Evolutionary conservation across 1,284 basidiomycete species (phyloP).

Genomic region (Tilletia setariae): DNA sequence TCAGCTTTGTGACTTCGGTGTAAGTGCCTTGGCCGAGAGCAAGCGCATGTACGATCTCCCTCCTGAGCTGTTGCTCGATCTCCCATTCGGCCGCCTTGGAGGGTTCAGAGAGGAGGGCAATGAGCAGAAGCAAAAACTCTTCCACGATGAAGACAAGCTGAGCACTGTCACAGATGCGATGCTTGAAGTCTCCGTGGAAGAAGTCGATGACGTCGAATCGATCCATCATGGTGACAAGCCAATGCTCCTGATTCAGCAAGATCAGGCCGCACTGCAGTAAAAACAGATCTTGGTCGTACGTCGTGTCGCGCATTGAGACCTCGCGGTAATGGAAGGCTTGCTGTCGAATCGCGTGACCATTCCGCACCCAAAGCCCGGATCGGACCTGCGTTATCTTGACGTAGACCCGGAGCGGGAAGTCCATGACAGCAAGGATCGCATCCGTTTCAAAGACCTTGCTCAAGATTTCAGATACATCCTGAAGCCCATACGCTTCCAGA

Average conservation of each 20-base stretch:
- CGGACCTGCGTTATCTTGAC: conserved; percentile 80
- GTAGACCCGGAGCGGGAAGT: conserved; percentile 47
- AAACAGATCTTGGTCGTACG: conserved; percentile 94
- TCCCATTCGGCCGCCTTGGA: conserved; percentile 71
- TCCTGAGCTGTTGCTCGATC: conserved; percentile 67
- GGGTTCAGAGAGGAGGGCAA: conserved; percentile 80
- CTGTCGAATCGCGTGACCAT: conserved; percentile 89
- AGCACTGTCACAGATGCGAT: conserved; percentile 59
- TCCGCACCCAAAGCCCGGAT: conserved; percentile 93
- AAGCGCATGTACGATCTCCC: conserved; percentile 87
- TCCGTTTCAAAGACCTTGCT: conserved; percentile 32
- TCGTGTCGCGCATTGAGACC: conserved; percentile 88
- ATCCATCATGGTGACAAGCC: conserved; percentile 82
- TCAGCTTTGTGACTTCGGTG: conserved; percentile 84
- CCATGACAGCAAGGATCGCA: conserved; percentile 36
- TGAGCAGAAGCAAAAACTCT: conserved; percentile 82
- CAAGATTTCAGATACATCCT: conserved; percentile 29
- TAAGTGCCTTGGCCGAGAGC: conserved; percentile 83
- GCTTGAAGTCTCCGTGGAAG: conserved; percentile 62
- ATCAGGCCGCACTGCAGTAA: conserved; percentile 81
- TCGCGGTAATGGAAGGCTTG: conserved; percentile 97
- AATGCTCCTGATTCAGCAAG: conserved; percentile 72
- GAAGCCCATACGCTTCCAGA: conserved; percentile 14
- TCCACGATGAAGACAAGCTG: conserved; percentile 84
- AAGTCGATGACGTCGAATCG: conserved; percentile 72